Conservation (phyloP, 495 filamentous ascomycete genomes). For the Penicillium steckii region DNA sequence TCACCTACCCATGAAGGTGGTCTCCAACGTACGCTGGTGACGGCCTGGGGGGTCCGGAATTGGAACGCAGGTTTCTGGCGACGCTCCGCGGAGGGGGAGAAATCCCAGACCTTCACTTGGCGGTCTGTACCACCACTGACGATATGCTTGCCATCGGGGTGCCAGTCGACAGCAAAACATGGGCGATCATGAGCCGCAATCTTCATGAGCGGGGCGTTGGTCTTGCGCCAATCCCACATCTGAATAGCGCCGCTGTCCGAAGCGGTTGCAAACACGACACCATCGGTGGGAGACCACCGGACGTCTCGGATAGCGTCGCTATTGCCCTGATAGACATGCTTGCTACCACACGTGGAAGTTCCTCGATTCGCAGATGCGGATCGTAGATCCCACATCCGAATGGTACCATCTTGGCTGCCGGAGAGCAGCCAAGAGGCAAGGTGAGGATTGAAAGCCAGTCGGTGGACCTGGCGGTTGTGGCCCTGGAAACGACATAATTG, state of each 20-base stretch:
- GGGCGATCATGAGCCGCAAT: slow-evolving; percentile 82
- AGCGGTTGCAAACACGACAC: slow-evolving; percentile 80
- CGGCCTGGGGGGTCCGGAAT: slow-evolving; percentile 62
- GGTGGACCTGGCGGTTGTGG: slow-evolving; percentile 89
- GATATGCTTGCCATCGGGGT: slow-evolving; percentile 88
- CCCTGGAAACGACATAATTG: slow-evolving; percentile 79
- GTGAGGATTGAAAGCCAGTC: slow-evolving; percentile 85
- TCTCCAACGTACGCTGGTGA: slow-evolving; percentile 81
- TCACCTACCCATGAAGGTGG: slow-evolving; percentile 73
- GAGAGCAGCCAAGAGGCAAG: slow-evolving; percentile 74
- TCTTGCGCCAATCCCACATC: slow-evolving; percentile 66
- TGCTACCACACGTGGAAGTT: slow-evolving; percentile 53
- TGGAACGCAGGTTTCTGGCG: slow-evolving; percentile 70
- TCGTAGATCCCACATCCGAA: slow-evolving; percentile 77
- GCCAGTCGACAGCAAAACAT: slow-evolving; percentile 88
- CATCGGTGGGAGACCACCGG: slow-evolving; percentile 84
- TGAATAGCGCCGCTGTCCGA: slow-evolving; percentile 82
- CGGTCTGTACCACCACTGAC: slow-evolving; percentile 81
- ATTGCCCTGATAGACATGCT: slow-evolving; percentile 57
- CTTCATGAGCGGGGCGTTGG: slow-evolving; percentile 59
- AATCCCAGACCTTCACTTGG: slow-evolving; percentile 89
- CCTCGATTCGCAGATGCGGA: slow-evolving; percentile 48
- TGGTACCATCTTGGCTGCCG: slow-evolving; percentile 87
- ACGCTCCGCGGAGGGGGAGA: slow-evolving; percentile 72
- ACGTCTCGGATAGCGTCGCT: slow-evolving; percentile 82